Evolutionary conservation across 306 rosid genomes (phyloP).

Genomic region (apple (Malus domestica)): DNA sequence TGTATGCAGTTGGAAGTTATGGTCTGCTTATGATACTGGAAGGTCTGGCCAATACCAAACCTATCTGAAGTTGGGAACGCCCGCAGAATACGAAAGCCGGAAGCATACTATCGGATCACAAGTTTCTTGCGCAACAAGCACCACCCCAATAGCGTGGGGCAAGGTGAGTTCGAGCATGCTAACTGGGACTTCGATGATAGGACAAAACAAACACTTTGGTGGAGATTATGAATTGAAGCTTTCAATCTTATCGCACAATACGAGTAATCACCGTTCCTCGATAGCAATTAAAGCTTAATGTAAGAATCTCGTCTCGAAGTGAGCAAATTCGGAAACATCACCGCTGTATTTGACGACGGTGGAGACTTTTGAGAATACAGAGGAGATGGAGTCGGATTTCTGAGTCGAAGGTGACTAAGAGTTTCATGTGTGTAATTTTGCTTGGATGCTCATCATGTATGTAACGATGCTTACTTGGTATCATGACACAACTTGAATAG

Average conservation of each 20-base stretch:
- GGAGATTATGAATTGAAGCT: too few species aligned
- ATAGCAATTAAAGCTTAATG: neutral
- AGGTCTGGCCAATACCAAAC: neutral
- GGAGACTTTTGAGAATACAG: neutral
- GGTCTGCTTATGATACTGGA: neutral
- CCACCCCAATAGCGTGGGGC: neutral
- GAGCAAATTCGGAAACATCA: neutral
- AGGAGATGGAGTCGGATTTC: neutral
- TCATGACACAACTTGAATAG: neutral
- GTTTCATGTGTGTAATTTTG: neutral
- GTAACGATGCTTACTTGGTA: too few species aligned
- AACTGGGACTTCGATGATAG: neutral
- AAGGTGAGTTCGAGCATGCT: neutral
- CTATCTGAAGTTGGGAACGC: neutral
- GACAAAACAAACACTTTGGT: too few species aligned
- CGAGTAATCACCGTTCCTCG: neutral
- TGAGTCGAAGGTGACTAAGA: neutral
- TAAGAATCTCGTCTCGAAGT: too few species aligned
- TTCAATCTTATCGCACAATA: too few species aligned
- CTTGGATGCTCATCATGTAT: neutral
- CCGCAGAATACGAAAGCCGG: neutral
- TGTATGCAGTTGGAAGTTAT: neutral
- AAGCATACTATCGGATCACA: neutral
- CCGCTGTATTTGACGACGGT: neutral
- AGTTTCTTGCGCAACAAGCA: neutral